A percentile compares a stretch with the other conserved stretches of the same genome.
phyloP scores from a whole-genome alignment of 768 basidiomycete genomes.

The Leccinum disarticulatum region DNA sequence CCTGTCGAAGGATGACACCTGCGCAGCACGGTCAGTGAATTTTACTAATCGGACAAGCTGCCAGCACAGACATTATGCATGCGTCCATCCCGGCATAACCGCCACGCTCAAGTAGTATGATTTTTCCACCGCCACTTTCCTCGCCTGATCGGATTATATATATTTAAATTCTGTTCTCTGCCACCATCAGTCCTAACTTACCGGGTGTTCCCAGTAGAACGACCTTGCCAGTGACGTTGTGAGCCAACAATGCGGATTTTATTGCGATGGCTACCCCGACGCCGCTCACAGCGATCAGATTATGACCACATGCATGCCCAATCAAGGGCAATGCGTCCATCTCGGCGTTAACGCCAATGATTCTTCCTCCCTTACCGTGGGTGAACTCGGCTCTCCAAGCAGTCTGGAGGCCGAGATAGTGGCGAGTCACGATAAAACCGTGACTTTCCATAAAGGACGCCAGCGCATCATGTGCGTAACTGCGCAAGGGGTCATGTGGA shows the following conservation, averaged over 20 bases:
- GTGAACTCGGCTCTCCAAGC: conserved; percentile 77
- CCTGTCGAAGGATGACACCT: conserved; percentile 79
- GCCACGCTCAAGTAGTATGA: conserved; percentile 68
- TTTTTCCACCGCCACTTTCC: conserved; percentile 78
- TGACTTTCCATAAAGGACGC: conserved; percentile 64
- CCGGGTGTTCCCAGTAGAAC: conserved; percentile 79
- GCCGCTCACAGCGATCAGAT: conserved; percentile 78
- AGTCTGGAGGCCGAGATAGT: conserved; percentile 69
- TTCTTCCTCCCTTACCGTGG: conserved; percentile 57
- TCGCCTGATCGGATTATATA: conserved; percentile 50
- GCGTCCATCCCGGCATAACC: conserved; percentile 81
- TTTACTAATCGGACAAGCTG: conserved; percentile 7
- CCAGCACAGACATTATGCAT: conserved; percentile 61
- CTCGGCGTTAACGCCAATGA: conserved; percentile 78
- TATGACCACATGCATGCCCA: conserved; percentile 76
- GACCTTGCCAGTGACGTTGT: conserved; percentile 63
- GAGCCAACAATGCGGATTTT: conserved; percentile 62
- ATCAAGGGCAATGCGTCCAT: conserved; percentile 62
- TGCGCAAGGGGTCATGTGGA: conserved; percentile 28
- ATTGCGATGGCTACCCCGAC: conserved; percentile 74
- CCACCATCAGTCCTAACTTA: conserved; percentile 26
- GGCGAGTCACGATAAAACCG: conserved; percentile 69
- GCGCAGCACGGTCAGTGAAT: conserved; percentile 11
- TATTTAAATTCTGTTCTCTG: neutral
- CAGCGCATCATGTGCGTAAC: conserved; percentile 70